Evolutionary conservation across 495 filamentous ascomycete genomes (phyloP).

Genomic region (Neurospora discreta): DNA sequence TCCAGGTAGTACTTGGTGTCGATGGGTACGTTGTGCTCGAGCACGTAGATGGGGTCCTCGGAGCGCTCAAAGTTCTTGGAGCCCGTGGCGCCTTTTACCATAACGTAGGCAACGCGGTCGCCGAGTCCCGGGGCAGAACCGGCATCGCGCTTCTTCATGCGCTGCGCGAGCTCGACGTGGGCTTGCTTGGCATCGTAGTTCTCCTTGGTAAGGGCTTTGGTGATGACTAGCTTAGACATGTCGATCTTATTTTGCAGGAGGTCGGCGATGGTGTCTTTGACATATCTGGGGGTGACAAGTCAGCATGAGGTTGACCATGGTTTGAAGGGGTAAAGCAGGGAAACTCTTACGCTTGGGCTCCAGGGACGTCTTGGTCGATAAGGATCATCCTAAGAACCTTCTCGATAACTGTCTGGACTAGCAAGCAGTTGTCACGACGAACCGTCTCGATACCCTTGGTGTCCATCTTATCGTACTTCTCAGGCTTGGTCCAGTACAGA

Average conservation of each 20-base stretch:
- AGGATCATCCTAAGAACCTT: constrained; percentile 91
- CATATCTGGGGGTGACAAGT: constrained; percentile 50
- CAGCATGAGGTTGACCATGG: constrained; percentile 4
- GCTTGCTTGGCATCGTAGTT: constrained; percentile 82
- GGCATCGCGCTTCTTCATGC: constrained; percentile 92
- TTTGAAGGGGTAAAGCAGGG: background rate
- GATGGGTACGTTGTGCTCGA: constrained; percentile 95
- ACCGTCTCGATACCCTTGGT: constrained; percentile 99
- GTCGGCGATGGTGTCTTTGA: constrained; percentile 92
- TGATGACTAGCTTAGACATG: constrained; percentile 99
- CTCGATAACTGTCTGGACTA: constrained; percentile 96
- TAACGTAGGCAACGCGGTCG: constrained; percentile 96
- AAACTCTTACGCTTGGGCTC: constrained; percentile 76
- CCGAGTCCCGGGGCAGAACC: constrained; percentile 91
- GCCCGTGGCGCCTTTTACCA: constrained; percentile 79
- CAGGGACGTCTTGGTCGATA: constrained; percentile 80
- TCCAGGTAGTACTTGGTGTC: constrained; percentile 99
- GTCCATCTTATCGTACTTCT: constrained; percentile 99
- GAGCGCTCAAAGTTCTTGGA: constrained; percentile 91
- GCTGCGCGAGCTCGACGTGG: constrained; percentile 83
- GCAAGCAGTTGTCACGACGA: constrained; percentile 84
- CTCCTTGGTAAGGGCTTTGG: constrained; percentile 83
- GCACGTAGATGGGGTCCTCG: constrained; percentile 91
- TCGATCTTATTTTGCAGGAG: constrained; percentile 95
- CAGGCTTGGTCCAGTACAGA: constrained; percentile 87